Conservation (phyloP, 306 rosid species). For the Mucuna pruriens region DNA sequence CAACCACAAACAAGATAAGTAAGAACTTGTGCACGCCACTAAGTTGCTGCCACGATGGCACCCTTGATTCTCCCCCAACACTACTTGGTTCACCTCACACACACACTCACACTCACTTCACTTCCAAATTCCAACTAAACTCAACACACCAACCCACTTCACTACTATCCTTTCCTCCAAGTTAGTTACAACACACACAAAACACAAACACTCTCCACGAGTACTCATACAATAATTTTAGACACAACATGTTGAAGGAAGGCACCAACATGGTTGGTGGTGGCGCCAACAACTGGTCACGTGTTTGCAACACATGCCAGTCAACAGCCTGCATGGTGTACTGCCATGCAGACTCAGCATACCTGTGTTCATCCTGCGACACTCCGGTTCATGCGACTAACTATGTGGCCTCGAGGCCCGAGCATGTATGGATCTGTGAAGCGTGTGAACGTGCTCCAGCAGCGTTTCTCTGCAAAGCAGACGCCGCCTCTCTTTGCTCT, state of each 20-base stretch:
- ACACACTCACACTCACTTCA: not conserved
- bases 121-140: too few species aligned
- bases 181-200: not conserved
- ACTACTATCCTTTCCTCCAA: not conserved
- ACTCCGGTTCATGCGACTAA: constrained; percentile 57
- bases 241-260: constrained; percentile 49
- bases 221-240: not conserved
- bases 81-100: constrained; percentile 27
- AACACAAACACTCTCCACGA: not conserved
- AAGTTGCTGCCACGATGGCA: constrained; percentile 48
- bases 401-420: constrained; percentile 59
- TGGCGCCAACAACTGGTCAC: constrained; percentile 46
- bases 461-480: constrained; percentile 72
- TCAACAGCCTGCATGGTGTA: constrained; percentile 58
- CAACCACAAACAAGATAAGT: constrained; percentile 59
- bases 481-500: constrained; percentile 73
- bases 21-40: constrained; percentile 48
- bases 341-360: constrained; percentile 74
- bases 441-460: constrained; percentile 81
- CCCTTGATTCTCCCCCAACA: constrained; percentile 49
- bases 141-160: not conserved
- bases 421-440: constrained; percentile 80
- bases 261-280: constrained; percentile 27
- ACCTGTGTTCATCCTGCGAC: constrained; percentile 63
- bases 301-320: constrained; percentile 64